These are phyloP conservation scores for Venturia oleaginea DNA, from an alignment of 2,329 filamentous ascomycete genomes.

Conservation along the genomic window DNA sequence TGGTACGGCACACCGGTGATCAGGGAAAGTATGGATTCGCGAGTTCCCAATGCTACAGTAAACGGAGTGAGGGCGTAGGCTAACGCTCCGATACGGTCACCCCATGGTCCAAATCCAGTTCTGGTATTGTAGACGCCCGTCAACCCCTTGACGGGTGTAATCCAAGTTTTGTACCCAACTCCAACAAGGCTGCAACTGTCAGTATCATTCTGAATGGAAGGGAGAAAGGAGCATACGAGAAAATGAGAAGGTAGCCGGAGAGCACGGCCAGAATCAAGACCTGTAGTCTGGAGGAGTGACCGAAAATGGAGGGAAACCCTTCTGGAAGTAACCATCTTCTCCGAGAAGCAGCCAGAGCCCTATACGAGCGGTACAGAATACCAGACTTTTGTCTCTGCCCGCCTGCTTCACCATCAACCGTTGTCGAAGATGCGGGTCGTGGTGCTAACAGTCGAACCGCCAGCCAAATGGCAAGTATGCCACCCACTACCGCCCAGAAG, in stretches of 20 bases:
- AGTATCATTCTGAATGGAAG: constrained; percentile 10
- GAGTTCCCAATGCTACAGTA: constrained; percentile 55
- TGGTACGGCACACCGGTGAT: constrained; percentile 68
- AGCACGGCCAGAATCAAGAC: constrained; percentile 52
- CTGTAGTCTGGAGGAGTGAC: constrained; percentile 59
- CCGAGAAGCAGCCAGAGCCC: constrained; percentile 32
- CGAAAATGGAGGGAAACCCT: constrained; percentile 49
- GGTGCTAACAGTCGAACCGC: constrained; percentile 25
- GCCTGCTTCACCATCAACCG: constrained; percentile 18
- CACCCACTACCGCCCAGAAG: constrained; percentile 46
- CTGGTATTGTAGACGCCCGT: constrained; percentile 54
- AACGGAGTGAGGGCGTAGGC: constrained; percentile 68
- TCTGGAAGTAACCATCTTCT: constrained; percentile 54
- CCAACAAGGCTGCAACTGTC: constrained; percentile 45
- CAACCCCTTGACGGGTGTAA: constrained; percentile 54
- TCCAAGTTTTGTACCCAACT: constrained; percentile 59
- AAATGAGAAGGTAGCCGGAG: constrained; percentile 54
- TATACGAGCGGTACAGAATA: constrained; percentile 21
- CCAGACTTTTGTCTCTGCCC: constrained; percentile 20
- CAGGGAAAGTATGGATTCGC: constrained; percentile 61
- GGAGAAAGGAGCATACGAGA: constrained; percentile 36
- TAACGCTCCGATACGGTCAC: constrained; percentile 59
- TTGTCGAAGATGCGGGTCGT: constrained; percentile 18
- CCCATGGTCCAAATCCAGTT: constrained; percentile 56
- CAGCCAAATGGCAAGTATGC: constrained; percentile 37